These are phyloP conservation scores for Ophiostoma sp. DNA, from an alignment of 2,329 filamentous ascomycete species.

Conservation along the genomic window DNA sequence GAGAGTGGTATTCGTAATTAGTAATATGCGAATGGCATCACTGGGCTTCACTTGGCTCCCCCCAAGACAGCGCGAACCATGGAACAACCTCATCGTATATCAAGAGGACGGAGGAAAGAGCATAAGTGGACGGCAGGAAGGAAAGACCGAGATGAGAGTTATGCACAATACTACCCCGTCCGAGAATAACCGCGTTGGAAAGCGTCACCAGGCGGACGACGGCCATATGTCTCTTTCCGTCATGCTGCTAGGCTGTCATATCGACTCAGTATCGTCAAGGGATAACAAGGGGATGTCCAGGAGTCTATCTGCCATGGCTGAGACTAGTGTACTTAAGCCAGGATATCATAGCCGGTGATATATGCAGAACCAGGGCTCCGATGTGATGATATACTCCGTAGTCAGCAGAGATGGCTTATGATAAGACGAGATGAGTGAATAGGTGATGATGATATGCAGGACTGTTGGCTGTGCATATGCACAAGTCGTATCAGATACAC, in stretches of 20 bases:
- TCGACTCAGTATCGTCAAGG: background rate
- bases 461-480: too few species aligned
- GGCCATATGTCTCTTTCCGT: background rate
- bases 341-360: too few species aligned
- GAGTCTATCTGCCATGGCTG: too few species aligned
- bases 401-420: too few species aligned
- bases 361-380: too few species aligned
- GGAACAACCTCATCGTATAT: background rate
- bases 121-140: background rate
- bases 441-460: too few species aligned
- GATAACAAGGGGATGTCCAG: background rate
- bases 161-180: background rate
- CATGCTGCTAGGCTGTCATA: background rate
- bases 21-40: background rate
- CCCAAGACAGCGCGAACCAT: background rate
- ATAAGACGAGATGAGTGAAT: too few species aligned
- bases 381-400: too few species aligned
- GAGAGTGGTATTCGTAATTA: background rate
- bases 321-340: too few species aligned
- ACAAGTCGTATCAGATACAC: too few species aligned
- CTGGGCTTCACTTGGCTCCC: background rate
- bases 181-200: background rate
- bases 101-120: background rate
- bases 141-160: background rate
- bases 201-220: background rate